Evolutionary conservation across 331 rosid species (phyloP), one percentile per base, ranked within the genome.

Genomic region (Acacia concinna): DNA sequence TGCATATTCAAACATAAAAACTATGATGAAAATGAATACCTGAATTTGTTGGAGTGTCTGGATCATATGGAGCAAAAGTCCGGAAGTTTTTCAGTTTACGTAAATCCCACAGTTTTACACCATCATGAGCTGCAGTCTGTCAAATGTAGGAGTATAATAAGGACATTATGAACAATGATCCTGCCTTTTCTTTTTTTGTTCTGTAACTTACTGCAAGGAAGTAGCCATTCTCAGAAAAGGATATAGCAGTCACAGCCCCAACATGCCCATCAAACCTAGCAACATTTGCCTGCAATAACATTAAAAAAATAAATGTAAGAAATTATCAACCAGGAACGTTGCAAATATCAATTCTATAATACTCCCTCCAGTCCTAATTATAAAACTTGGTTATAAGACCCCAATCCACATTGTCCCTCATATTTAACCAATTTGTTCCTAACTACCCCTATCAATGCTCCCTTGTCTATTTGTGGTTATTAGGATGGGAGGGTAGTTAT

Each of bases 141-240:
- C 69, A 75, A 81, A 72, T 78, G 83, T 54, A 85, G 54, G 41
- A 40, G 30, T 71, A 82, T 28, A 52, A 44, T 81, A 77, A 86
- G 85, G 63, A 62, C 59, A 73, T 8, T 31, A 63, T 14, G 23
- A 44, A 65, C 23, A 68, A 81, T 35, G 30, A 56, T 59, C 40
- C 71, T 52, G 34, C 31, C 18, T 62, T 46, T 65, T 67, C 73
- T 4, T 8, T 51, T 64, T 57, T 63, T 17, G 43, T 47, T 40
- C 3, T 67, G 25, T 64, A 46, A 86, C 97, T 20, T 88, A 96
- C 98, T 88, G 99, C 99, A 78, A 96, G 97, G 89, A 93, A 96
- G 88, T 96, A 96, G 43, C 99, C 99, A 85, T 96, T 93, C 91
- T 96, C 99, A 14, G 98, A 96, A 79, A 96, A 96, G 31, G 99